Base-by-base conservation (phyloP, 2,329 filamentous ascomycete species). In the Biscogniauxia mediterranea region DNA sequence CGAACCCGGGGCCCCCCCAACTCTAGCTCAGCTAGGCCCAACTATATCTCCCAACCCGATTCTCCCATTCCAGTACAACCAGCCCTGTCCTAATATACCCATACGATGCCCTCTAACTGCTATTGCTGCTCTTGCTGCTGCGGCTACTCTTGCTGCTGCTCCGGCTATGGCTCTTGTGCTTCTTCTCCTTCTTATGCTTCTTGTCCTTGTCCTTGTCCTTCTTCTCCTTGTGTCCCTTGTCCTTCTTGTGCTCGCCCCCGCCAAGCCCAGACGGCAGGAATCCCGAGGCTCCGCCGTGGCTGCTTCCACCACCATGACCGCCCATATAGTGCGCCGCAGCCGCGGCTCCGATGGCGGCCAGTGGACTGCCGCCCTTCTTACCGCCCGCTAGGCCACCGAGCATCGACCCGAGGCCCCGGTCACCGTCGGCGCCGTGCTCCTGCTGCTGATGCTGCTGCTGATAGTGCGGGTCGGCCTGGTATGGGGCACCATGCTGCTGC, bases 101-200 rank as follows among this genome's bases (percentile, higher is more conserved):
- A 23, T 23, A 5, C 23, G 5, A 8, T 9, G 11, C n/a, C 28
- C 26, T 38, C 54, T 67, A 68, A 54, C 66, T 66, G 51, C 65
- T 71, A 2, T 51, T 46, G 56, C 64, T 67, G 15, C 66, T 61
- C 58, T 64, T 65, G 42, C 64, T 66, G 55, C 65, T 68, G 15
- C 54, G 26, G 23, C 69, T 70, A 46, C 68, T 64, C 9, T 65
- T 66, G 58, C 70, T 71, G 19, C 63, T 64, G 52, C 66, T 70
- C 11, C 69, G 62, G 54, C 69, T 71, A 32, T 63, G 67, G 9
- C 65, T 61, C 62, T 70, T 71, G 53, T 71, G 66, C 58, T 69
- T 71, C 66, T 71, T 69, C 23, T 69, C 54, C 55, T 68, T 66
- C 46, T 66, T 57, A 38, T 57, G 55, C 20, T 57, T 49, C 49